Base-by-base conservation (phyloP, 2,329 filamentous ascomycete species). In the Mariannaea elegans region DNA sequence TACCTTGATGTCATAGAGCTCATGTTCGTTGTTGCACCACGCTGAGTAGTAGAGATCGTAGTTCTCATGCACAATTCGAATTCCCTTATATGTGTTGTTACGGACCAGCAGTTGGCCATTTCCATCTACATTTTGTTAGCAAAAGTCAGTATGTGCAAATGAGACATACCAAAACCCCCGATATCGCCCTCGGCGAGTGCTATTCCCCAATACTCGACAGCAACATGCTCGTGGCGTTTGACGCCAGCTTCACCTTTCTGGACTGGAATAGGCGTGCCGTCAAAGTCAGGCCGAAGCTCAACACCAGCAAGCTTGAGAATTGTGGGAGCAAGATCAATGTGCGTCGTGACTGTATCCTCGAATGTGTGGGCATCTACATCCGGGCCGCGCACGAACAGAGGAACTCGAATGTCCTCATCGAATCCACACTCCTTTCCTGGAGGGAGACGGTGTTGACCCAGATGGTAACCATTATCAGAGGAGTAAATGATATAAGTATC, bases 11-110 rank as follows among this genome's bases (percentile, higher is more conserved):
- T 90, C 82, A 69, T 90, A 91, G 2, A 90, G 80, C 71, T 91
- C 88, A 55, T 86, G 84, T 67, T 90, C 87, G 50, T 87, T 86
- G 13, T 76, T 89, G 68, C 89, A 91, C 88, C 88, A 91, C 0
- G 90, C 86, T 0, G 86, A 82, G 66, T 91, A 91, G 61, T 87
- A 86, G 5, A 90, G 71, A 66, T 83, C 85, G 67, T 90, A 90
- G 4, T 76, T 73, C 2, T 80, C 70, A 1, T 81, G 76, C 4
- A 86, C 77, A 6, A 89, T 73, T n/a, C 86, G 80, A 18, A 88
- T 65, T 0, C 79, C 81, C 72, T 89, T 89, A 77, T 89, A 89
- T 0, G 86, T 89, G 64, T 88, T 88, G 59, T 81, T 80, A 2
- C 52, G 41, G 3, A 68, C 52, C 0, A 36, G 16, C 3, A 44